Evolutionary conservation across 164 flowering plant genomes (phyloP), one percentile per base, ranked within the genome.

Genomic region (Vitis rupestris): DNA sequence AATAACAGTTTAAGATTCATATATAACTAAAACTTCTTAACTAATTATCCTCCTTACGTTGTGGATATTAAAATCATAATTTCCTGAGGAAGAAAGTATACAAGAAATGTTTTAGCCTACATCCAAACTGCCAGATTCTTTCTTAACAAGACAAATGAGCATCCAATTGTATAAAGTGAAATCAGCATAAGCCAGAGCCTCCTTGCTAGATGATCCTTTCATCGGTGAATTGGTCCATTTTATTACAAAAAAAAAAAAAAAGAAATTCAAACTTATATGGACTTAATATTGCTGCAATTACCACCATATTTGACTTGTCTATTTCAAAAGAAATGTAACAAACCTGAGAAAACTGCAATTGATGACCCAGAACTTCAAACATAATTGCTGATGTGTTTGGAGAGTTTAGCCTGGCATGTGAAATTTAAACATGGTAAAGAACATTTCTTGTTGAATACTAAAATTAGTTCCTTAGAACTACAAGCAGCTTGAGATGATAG

Each of bases 291-390:
- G 23, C 27, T 64, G 10, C 19, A 56, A 47, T 3, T 13, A 47
- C 50, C 55, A n/a, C 15, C 11, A 37, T 37, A 37, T 37, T 37
- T 37, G 44, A 37, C 44, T 37, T 37, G 44, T 37, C 44, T 37
- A 3, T 37, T 6, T 53, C 14, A 23, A 6, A 14, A 55, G 55
- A 31, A 47, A 55, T 12, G 0, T 16, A 62, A 19, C 4, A 44
- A 58, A 67, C 98, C 94, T 93, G 98, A 61, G 91, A 76, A 81
- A 93, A 93, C 52, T 87, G 92, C 73, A 93, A 77, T 57, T 89
- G 84, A 79, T 89, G 88, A 60, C 94, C 93, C 63, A 93, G 68
- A 67, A 87, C 81, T 72, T 93, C 94, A 70, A 93, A 73, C 48
- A 64, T 51, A 65, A 93, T 80, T 17, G 86, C 82, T 47, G 88